Base-by-base conservation (phyloP, 768 basidiomycete species). In the Nevesoporus exiguus region DNA sequence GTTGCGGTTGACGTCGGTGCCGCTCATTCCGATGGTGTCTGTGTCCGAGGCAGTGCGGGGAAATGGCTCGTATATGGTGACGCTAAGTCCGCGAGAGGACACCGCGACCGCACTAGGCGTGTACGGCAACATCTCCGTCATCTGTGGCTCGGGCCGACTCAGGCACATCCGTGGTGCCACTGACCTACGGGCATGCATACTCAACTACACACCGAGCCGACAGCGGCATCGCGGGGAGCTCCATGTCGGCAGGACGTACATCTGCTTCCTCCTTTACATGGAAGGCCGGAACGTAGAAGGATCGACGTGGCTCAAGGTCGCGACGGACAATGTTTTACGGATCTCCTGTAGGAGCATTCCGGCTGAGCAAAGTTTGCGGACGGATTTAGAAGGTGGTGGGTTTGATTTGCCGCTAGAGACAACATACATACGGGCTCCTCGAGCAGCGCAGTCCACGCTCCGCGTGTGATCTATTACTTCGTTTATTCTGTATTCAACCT, bases 261-360 rank as follows among this genome's bases (percentile, higher is more conserved):
- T 65, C 25, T 65, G 65, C 43, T 65, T 66, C 41, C 61, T 66
- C 9, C 53, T 67, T 1, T 52, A 62, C 15, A 51, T 51, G 56
- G 19, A 57, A 21, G 13, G 24, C 11, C 43, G 17, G 9, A 39
- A 29, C 19, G 36, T 22, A 22, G 56, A 49, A 14, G 55, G 49
- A 40, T 17, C 52, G 19, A 54, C 56, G 19, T 67, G 66, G 66
- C 55, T 65, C 42, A 66, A 66, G 55, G 51, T 66, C 41, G 42
- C 58, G 31, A 60, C 65, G 14, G 63, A 66, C 29, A 67, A 66
- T 42, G 27, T 62, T n/a, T 46, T 67, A 34, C 53, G 44, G 17
- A 54, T 66, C 13, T 3, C 22, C n/a, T 66, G 58, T 13, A 54
- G 2, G 11, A 58, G 48, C 3, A 10, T 14, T 14, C 53, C 62